Conservation (phyloP, 116 monocot species). For the Papilionanthe hybrid region DNA sequence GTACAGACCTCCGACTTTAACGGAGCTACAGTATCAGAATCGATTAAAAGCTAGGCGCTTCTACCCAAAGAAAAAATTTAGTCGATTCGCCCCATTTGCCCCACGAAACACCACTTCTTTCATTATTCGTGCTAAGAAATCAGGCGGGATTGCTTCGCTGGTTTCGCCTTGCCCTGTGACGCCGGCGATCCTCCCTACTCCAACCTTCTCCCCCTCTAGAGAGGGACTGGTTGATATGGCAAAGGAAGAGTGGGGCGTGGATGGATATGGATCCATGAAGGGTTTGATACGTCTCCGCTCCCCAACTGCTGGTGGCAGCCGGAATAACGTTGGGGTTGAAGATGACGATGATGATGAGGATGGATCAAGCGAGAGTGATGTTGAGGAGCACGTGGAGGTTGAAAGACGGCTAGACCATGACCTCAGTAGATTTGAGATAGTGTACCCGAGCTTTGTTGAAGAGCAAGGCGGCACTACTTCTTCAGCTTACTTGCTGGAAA, state of each 20-base stretch:
- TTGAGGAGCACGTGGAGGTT: constrained; percentile 57
- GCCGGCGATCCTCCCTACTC: constrained; percentile 53
- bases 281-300: constrained; percentile 45
- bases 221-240: constrained; percentile 63
- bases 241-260: constrained; percentile 68
- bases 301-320: background rate
- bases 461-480: constrained; percentile 8
- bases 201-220: constrained; percentile 43
- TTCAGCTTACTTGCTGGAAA: constrained; percentile 12
- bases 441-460: constrained; percentile 24
- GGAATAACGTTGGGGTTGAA: background rate
- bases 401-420: constrained; percentile 58
- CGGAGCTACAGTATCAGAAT: constrained; percentile 54
- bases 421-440: constrained; percentile 55
- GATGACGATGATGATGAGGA: constrained; percentile 19
- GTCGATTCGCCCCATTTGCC: constrained; percentile 34
- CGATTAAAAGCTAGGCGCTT: constrained; percentile 35
- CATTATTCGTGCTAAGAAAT: constrained; percentile 56
- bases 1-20: constrained; percentile 35
- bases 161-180: constrained; percentile 57
- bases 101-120: constrained; percentile 55
- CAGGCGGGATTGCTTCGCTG: constrained; percentile 50
- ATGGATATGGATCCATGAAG: constrained; percentile 61
- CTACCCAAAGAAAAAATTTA: constrained; percentile 48
- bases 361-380: constrained; percentile 46